Percentiles rank a stretch among this genome's conserved stretches.
Evolutionary conservation across 768 basidiomycete species (phyloP).

Genomic region (Russula brevipes): DNA sequence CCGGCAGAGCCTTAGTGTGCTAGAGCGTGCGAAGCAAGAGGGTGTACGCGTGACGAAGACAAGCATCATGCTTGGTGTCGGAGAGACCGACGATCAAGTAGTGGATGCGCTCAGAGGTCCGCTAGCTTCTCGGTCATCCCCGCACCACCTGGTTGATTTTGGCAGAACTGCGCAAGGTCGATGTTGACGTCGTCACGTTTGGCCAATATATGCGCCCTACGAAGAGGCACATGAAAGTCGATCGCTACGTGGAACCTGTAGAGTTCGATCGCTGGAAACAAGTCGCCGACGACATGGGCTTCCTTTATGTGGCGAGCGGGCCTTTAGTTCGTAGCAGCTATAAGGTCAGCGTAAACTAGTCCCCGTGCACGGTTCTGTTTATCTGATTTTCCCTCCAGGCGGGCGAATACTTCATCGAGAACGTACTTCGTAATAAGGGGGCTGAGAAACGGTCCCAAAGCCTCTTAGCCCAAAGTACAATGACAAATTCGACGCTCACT

Average conservation of each 20-base stretch:
- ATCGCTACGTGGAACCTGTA: conserved; percentile 88
- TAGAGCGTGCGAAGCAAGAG: conserved; percentile 76
- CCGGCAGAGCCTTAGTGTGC: conserved; percentile 73
- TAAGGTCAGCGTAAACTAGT: conserved; percentile 55
- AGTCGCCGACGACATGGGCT: conserved; percentile 88
- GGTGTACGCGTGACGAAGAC: conserved; percentile 92
- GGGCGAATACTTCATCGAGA: conserved; percentile 95
- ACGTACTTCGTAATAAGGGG: conserved; percentile 66
- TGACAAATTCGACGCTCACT: conserved; percentile 1
- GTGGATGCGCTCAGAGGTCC: conserved; percentile 76
- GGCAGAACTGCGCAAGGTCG: conserved; percentile 76
- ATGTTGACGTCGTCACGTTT: conserved; percentile 97
- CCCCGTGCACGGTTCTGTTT: neutral
- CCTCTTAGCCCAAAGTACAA: conserved; percentile 26
- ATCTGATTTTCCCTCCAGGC: conserved; percentile 47
- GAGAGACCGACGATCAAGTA: conserved; percentile 81
- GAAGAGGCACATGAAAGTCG: conserved; percentile 98
- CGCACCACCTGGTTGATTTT: neutral
- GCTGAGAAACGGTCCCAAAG: conserved; percentile 38
- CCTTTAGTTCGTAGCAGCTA: conserved; percentile 95
- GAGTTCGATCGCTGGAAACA: conserved; percentile 92
- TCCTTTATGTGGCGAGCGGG: conserved; percentile 95
- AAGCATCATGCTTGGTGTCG: conserved; percentile 97
- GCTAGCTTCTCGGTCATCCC: conserved; percentile 24
- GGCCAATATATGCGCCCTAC: conserved; percentile 99